Base-by-base conservation (phyloP, 805 yeast species). In the Clavispora phyllophila region DNA sequence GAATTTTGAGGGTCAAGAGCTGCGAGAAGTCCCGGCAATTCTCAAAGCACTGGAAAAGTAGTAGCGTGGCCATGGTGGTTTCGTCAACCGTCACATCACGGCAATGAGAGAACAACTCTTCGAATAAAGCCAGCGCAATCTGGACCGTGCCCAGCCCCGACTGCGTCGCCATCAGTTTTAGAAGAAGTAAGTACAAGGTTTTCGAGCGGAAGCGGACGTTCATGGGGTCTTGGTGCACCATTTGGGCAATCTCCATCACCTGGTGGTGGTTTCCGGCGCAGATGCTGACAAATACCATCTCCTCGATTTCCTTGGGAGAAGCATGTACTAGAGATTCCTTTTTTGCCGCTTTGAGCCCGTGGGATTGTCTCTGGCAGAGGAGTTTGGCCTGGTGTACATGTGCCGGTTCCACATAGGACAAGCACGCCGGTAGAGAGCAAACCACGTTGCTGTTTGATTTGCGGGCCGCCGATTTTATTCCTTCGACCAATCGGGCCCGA, bases 21-120 rank as follows among this genome's bases (percentile, higher is more conserved):
- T 50, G 50, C 12, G 56, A 44, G 44, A 60, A 55, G 41, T 60
- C 58, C 2, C 43, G 19, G 28, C 60, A 54, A 23, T 37, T 33
- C 5, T 28, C 36, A 15, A 50, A 48, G 23, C 47, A 40, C 15
- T 31, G 18, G 20, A 43, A 37, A n/a, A 51, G 45, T 23, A 35
- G 35, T 6, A 14, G 9, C 22, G 42, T 10, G 9, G 52, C 54
- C 23, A n/a, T 9, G 9, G 13, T 18, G 13, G 36, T 25, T 8
- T 48, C 46, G n/a, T 41, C 39, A 29, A 29, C 27, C 10, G n/a
- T 20, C 2, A 34, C 18, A 3, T 13, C 18, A 7, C 15, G 22
- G 5, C 17, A 25, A 12, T 15, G n/a, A 6, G n/a, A 13, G 24
- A 14, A 22, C 32, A 49, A 15, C 23, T 51, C 52, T 10, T 18